Base-by-base conservation (phyloP, 1,284 basidiomycete genomes). In the Apiotrichum domesticum region DNA sequence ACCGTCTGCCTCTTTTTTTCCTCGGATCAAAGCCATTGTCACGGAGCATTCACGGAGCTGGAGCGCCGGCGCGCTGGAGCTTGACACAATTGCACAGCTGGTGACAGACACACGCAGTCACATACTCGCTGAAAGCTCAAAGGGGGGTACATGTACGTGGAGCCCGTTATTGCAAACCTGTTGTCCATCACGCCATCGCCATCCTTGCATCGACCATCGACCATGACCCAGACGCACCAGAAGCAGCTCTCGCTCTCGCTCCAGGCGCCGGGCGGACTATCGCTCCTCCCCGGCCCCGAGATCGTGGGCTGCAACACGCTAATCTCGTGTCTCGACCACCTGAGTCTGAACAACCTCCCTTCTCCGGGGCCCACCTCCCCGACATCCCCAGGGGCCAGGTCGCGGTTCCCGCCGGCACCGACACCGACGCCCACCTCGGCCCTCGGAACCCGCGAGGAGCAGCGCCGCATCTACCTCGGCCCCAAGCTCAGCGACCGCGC, bases 401-500 rank as follows among this genome's bases (percentile, higher is more conserved):
- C 21, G 21, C 65, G 10, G 66, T 70, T 59, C 69, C 70, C 54
- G 3, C 52, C 51, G n/a, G 59, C 61, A 0, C 62, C 67, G 1
- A 46, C 63, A 3, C 64, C 69, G 1, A 40, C 49, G 2, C 54
- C 58, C 3, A 61, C 64, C 2, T 63, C 64, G 11, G 42, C 33
- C 29, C 56, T 72, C 10, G 69, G 70, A 0, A 66, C 65, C 11
- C 62, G 68, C 35, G 69, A 64, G 46, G 66, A 72, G 47, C 69
- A 72, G 58, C 59, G 69, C 35, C 56, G 57, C 54, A 67, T 72
- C 46, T 74, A 74, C 56, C 59, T 67, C 8, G 72, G 72, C 21
- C 72, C 72, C 10, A 70, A 71, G 54, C 59, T 74, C 35, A 69
- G 66, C 50, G 69, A 70, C 56, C 60, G 72, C 46, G 70, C 72